phyloP scores from a whole-genome alignment of 164 flowering plant genomes.

The Sextonia rubra region DNA sequence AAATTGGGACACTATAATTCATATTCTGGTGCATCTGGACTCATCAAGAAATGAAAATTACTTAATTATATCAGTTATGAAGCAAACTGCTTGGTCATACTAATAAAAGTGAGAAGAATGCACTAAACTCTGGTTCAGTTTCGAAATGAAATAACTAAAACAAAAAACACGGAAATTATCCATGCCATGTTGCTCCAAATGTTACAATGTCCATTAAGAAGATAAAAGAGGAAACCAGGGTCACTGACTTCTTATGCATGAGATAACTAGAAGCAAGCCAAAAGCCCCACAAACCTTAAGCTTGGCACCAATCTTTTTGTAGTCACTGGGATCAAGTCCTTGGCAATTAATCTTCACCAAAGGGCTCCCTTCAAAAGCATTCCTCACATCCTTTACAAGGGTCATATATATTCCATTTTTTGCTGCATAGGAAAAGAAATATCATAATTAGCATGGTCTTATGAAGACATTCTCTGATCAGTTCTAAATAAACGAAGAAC shows the following conservation, averaged over 20 bases:
- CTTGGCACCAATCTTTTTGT: conserved; percentile 92
- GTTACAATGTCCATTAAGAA: neutral
- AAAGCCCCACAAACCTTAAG: conserved; percentile 57
- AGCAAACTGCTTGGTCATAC: neutral
- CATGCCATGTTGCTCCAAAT: too few species aligned
- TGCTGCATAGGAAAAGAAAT: conserved; percentile 36
- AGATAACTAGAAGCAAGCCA: neutral
- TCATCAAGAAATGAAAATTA: neutral
- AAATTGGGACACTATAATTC: neutral
- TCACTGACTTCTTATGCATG: neutral
- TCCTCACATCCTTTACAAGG: conserved; percentile 76
- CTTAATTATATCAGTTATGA: neutral
- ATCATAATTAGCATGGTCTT: neutral
- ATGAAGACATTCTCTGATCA: too few species aligned
- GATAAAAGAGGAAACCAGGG: neutral
- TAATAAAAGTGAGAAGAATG: neutral
- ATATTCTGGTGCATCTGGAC: neutral
- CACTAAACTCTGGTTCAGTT: neutral
- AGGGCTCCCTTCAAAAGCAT: conserved; percentile 86
- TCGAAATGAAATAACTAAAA: too few species aligned
- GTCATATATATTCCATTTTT: conserved; percentile 79
- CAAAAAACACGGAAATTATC: too few species aligned
- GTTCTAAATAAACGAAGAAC: too few species aligned
- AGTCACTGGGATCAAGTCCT: conserved; percentile 84
- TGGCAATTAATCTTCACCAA: conserved; percentile 80